Percentiles rank a stretch among this genome's conserved stretches.
Evolutionary conservation across 805 yeast species (phyloP).

Genomic region (Kodamaea hsintzibuensis): DNA sequence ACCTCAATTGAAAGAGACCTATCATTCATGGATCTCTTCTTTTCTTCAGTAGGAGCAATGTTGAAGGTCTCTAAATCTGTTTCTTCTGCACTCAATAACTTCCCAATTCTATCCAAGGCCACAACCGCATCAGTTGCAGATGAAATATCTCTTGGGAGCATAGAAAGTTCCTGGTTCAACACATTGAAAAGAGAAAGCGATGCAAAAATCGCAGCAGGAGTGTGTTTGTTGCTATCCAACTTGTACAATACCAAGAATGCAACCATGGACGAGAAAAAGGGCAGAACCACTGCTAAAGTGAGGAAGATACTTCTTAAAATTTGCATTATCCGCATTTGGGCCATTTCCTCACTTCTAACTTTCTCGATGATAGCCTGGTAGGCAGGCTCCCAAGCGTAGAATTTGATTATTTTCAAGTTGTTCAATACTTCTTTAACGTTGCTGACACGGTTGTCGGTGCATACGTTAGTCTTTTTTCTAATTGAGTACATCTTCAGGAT

Average conservation of each 20-base stretch:
- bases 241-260: slow-evolving; percentile 42
- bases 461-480: slow-evolving; percentile 51
- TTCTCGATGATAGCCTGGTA: slow-evolving; percentile 57
- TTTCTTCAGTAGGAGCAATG: slow-evolving; percentile 27
- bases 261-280: slow-evolving; percentile 70
- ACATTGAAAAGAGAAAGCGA: slow-evolving; percentile 68
- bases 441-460: slow-evolving; percentile 76
- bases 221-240: slow-evolving; percentile 30
- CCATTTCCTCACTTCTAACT: slow-evolving; percentile 63
- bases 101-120: slow-evolving; percentile 59
- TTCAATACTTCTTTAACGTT: slow-evolving; percentile 75
- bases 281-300: slow-evolving; percentile 67
- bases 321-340: slow-evolving; percentile 60
- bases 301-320: slow-evolving; percentile 59
- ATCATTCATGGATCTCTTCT: slow-evolving; percentile 24
- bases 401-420: slow-evolving; percentile 80
- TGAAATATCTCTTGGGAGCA: slow-evolving; percentile 71
- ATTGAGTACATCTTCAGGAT: slow-evolving; percentile 54
- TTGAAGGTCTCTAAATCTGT: slow-evolving; percentile 19
- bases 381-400: slow-evolving; percentile 89
- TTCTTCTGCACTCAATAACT: slow-evolving; percentile 48
- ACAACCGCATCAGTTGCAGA: slow-evolving; percentile 67
- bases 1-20: slow-evolving; percentile 48
- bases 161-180: slow-evolving; percentile 61
- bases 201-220: slow-evolving; percentile 66